Conservation (phyloP, 345 rosid species). For the Syzygium oleosum region DNA sequence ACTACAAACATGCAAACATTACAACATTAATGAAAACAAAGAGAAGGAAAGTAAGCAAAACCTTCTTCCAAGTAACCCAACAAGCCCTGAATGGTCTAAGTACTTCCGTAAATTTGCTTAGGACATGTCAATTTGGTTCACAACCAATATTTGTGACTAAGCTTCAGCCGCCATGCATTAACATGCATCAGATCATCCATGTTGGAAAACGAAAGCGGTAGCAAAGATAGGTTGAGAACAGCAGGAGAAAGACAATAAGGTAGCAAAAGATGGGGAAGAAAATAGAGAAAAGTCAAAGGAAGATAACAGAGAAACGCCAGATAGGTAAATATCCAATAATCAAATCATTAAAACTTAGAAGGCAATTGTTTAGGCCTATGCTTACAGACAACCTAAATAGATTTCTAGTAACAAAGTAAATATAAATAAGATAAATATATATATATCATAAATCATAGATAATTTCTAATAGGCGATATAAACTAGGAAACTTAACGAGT, state of each 20-base stretch:
- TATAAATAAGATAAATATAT: background rate
- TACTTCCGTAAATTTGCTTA: background rate
- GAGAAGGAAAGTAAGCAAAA: background rate
- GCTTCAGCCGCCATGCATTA: background rate
- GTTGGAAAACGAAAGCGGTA: background rate
- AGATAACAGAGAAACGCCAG: background rate
- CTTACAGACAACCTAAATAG: background rate
- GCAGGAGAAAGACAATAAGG: background rate
- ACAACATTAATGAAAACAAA: background rate
- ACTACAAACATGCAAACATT: background rate
- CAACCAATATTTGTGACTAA: background rate
- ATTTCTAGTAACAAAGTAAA: background rate
- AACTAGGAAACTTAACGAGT: background rate
- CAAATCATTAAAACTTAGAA: background rate
- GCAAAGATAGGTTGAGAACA: background rate
- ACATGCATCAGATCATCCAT: background rate
- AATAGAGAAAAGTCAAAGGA: background rate
- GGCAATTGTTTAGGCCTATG: background rate
- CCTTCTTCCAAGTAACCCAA: background rate
- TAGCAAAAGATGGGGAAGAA: background rate
- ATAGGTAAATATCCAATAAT: background rate
- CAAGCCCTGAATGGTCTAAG: background rate
- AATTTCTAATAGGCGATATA: background rate
- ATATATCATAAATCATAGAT: background rate
- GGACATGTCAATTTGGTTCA: background rate